These are phyloP conservation scores for Microsporum ferrugineum DNA, from an alignment of 2,329 filamentous ascomycete genomes.

Conservation along the genomic window DNA sequence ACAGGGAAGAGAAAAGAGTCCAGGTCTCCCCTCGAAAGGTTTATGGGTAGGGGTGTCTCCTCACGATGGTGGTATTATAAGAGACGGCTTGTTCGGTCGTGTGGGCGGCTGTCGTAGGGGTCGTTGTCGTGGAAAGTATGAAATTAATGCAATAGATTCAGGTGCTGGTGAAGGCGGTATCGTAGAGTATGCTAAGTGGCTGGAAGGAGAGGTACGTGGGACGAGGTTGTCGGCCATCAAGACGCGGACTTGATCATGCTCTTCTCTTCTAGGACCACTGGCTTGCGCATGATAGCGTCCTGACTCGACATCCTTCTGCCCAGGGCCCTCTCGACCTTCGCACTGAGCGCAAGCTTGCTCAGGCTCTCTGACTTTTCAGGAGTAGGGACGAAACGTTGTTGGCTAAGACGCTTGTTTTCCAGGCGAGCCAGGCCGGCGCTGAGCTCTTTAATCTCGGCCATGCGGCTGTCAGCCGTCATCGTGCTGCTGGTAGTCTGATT, in stretches of 20 bases:
- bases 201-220: background rate
- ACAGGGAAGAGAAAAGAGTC: background rate
- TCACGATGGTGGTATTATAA: background rate
- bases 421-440: constrained; percentile 72
- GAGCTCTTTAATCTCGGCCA: constrained; percentile 60
- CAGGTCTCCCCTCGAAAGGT: background rate
- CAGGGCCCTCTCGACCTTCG: constrained; percentile 80
- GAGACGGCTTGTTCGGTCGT: background rate
- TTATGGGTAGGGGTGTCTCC: background rate
- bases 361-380: constrained; percentile 71
- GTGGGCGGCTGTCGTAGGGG: background rate
- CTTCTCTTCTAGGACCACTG: constrained; percentile 33
- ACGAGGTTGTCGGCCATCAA: background rate
- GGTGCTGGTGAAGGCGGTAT: background rate
- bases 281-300: constrained; percentile 68
- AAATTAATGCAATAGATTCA: background rate
- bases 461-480: constrained; percentile 39
- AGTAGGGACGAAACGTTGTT: constrained; percentile 69
- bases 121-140: background rate
- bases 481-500: constrained; percentile 33
- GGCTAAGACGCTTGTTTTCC: constrained; percentile 73
- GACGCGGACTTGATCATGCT: constrained; percentile 14
- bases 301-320: constrained; percentile 77
- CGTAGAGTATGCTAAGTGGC: background rate
- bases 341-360: constrained; percentile 75